Percentiles rank a stretch among this genome's conserved stretches.
Conservation (phyloP, 169 alveolate species). For the Plasmodium fragile region DNA sequence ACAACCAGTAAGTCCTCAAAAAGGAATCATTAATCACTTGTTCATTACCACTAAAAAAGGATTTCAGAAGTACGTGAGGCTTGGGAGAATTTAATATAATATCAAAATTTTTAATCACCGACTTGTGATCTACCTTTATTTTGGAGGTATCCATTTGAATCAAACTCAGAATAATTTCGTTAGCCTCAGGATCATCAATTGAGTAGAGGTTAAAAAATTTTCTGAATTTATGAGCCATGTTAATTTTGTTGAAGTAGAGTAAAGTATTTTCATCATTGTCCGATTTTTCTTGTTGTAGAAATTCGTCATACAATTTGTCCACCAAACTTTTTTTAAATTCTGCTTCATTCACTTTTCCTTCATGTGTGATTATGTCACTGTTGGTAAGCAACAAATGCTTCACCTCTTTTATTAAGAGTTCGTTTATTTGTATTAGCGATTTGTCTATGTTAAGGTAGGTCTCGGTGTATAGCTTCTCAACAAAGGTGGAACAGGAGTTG, state of each 20-base stretch:
- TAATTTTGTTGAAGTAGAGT: conserved; percentile 64
- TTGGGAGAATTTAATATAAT: conserved; percentile 30
- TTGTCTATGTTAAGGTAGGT: conserved; percentile 32
- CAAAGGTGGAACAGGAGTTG: conserved; percentile 22
- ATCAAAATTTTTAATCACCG: conserved; percentile 55
- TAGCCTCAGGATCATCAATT: conserved; percentile 46
- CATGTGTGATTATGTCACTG: conserved; percentile 21
- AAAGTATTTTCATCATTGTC: conserved; percentile 35
- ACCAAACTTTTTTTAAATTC: conserved; percentile 34
- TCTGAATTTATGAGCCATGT: conserved; percentile 61
- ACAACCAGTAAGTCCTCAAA: conserved; percentile 64
- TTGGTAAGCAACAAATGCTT: conserved; percentile 45
- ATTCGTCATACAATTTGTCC: conserved; percentile 73
- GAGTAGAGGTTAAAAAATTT: conserved; percentile 34
- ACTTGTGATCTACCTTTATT: conserved; percentile 34
- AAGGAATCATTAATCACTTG: conserved; percentile 30
- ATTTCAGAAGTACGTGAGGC: conserved; percentile 26
- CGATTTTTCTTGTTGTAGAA: conserved; percentile 69
- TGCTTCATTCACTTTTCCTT: conserved; percentile 28
- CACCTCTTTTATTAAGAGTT: conserved; percentile 69
- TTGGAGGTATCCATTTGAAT: conserved; percentile 70
- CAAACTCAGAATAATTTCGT: conserved; percentile 62
- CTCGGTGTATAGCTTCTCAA: conserved; percentile 57
- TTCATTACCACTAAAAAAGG: conserved; percentile 34
- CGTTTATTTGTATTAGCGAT: conserved; percentile 37